phyloP scores from a whole-genome alignment of 2,329 filamentous ascomycete genomes.

The Botrytis cinerea region DNA sequence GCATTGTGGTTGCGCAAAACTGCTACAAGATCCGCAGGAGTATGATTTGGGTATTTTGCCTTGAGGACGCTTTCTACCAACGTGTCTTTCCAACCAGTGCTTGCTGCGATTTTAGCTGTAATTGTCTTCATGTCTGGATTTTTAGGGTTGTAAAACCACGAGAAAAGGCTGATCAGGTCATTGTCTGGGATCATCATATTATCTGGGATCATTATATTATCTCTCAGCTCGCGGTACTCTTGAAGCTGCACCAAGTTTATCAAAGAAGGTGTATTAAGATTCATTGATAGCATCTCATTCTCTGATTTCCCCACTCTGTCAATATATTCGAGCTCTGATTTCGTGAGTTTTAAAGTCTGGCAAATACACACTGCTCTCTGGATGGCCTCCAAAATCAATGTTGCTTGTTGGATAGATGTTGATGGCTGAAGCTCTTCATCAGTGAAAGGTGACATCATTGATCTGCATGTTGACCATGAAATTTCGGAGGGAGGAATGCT shows the following conservation, averaged over 20 bases:
- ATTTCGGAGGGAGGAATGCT: neutral
- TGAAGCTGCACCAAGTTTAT: neutral
- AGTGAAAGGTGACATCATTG: neutral
- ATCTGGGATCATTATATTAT: neutral
- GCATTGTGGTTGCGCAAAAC: neutral
- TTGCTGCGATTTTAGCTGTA: neutral
- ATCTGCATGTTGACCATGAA: constrained; percentile 1
- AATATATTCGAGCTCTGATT: neutral
- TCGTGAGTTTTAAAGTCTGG: neutral
- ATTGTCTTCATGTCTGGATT: neutral
- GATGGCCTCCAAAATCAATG: neutral
- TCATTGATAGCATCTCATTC: neutral
- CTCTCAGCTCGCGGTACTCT: neutral
- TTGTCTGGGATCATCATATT: neutral
- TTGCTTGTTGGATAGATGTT: neutral
- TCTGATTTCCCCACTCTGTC: neutral
- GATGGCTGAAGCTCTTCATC: neutral
- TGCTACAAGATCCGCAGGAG: neutral
- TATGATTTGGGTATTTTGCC: neutral
- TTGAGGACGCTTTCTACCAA: neutral
- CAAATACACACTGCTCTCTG: neutral
- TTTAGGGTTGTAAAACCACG: neutral
- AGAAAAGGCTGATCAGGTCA: neutral
- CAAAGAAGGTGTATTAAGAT: neutral
- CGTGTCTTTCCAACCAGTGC: neutral